phyloP scores from a whole-genome alignment of 257 asterid genomes.

The Solanum sitiens region DNA sequence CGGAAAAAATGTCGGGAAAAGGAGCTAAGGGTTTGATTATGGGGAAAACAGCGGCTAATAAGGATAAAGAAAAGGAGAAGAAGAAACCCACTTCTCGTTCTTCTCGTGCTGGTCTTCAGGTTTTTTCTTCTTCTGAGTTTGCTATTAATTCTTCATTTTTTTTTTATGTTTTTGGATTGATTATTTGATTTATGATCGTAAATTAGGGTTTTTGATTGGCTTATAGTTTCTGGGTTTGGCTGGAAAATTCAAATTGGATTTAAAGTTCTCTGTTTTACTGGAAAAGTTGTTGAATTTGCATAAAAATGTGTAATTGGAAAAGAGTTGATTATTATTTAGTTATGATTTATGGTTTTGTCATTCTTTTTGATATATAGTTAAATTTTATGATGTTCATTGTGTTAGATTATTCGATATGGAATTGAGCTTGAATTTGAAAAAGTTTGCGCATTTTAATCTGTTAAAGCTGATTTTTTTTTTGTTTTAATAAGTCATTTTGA shows the following conservation, averaged over 20 bases:
- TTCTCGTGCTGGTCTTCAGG: slow-evolving; percentile 22
- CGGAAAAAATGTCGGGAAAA: slow-evolving; percentile 7
- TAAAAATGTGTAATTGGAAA: not conserved
- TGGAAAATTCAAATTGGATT: not conserved
- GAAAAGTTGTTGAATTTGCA: not conserved
- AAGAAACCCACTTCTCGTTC: slow-evolving; percentile 17
- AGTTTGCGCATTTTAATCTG: not conserved
- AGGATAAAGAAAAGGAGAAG: slow-evolving; percentile 15
- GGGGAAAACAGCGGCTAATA: slow-evolving; percentile 6
- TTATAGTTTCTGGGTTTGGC: not conserved
- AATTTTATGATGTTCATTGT: not conserved
- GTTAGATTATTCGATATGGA: not conserved
- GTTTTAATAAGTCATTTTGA: not conserved
- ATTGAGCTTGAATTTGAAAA: not conserved
- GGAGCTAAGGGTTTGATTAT: slow-evolving; percentile 11
- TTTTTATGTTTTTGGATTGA: not conserved
- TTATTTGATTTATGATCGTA: not conserved
- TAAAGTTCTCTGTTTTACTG: not conserved
- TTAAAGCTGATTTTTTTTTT: not conserved
- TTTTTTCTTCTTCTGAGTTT: not conserved
- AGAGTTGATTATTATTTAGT: not conserved
- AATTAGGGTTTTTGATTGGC: not conserved
- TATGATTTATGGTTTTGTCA: not conserved
- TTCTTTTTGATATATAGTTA: not conserved
- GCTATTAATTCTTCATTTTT: not conserved